These are phyloP conservation scores for Claviceps sp. DNA, from an alignment of 2,329 filamentous ascomycete genomes.

Conservation along the genomic window DNA sequence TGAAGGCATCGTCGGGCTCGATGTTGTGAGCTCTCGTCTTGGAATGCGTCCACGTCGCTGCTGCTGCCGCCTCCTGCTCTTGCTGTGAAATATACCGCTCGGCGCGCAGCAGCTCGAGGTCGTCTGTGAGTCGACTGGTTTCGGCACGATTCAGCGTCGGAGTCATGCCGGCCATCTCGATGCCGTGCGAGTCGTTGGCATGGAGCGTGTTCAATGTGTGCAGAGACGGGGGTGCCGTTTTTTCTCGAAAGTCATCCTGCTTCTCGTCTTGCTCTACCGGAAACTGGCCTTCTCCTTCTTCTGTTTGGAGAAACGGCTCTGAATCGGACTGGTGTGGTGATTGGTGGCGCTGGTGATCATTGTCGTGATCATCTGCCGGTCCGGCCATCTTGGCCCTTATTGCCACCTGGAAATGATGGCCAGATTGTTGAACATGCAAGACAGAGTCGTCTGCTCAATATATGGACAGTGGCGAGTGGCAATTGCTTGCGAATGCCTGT, in stretches of 20 bases:
- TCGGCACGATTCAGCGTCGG: slow-evolving; percentile 19
- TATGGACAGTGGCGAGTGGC: too few relatives aligned
- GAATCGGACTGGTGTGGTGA: not conserved
- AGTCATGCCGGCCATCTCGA: slow-evolving; percentile 10
- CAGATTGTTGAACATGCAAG: too few relatives aligned
- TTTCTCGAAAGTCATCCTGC: slow-evolving; percentile 12
- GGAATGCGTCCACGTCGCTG: slow-evolving; percentile 9
- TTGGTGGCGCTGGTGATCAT: slow-evolving; percentile 2
- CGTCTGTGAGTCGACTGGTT: slow-evolving; percentile 29
- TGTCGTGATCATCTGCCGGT: not conserved
- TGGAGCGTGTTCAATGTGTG: slow-evolving; percentile 19
- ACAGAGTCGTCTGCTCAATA: too few relatives aligned
- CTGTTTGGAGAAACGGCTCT: slow-evolving; percentile 4
- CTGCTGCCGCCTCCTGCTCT: slow-evolving; percentile 19
- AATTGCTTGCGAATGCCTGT: too few relatives aligned
- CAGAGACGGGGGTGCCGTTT: slow-evolving; percentile 14
- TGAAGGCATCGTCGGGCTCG: slow-evolving; percentile 33
- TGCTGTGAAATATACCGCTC: slow-evolving; percentile 32
- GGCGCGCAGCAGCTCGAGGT: slow-evolving; percentile 34
- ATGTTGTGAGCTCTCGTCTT: slow-evolving; percentile 20
- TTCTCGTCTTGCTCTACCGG: not conserved
- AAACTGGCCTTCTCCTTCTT: not conserved
- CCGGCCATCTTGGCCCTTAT: slow-evolving; percentile 3
- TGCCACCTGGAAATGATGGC: too few relatives aligned
- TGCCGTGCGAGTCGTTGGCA: slow-evolving; percentile 11